Evolutionary conservation across 2,329 filamentous ascomycete species (phyloP).

Genomic region (Alternaria consortialis): DNA sequence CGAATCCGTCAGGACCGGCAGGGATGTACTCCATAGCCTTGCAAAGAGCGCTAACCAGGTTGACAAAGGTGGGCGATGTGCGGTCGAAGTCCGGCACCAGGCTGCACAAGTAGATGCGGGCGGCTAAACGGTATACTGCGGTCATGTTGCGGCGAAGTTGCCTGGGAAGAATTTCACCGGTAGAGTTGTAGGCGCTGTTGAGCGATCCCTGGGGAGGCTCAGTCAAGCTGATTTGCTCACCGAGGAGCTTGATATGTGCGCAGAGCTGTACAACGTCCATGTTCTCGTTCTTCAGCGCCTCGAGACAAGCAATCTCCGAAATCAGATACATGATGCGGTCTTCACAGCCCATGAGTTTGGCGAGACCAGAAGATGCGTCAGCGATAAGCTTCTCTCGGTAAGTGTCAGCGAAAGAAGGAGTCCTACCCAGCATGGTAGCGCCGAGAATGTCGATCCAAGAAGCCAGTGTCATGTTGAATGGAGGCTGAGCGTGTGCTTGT

Average conservation of each 20-base stretch:
- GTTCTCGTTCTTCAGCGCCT: conserved; percentile 79
- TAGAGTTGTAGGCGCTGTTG: conserved; percentile 64
- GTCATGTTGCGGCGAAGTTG: conserved; percentile 91
- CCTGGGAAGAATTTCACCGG: conserved; percentile 79
- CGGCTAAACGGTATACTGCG: conserved; percentile 86
- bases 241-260: conserved; percentile 87
- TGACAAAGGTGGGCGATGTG: conserved; percentile 74
- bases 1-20: conserved; percentile 80
- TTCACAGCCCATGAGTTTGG: conserved; percentile 96
- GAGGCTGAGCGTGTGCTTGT: conserved; percentile 70
- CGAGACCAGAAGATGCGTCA: conserved; percentile 73
- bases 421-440: conserved; percentile 86
- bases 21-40: conserved; percentile 83
- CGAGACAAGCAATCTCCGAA: conserved; percentile 95
- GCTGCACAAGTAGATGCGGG: conserved; percentile 96
- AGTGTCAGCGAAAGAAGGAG: conserved; percentile 90
- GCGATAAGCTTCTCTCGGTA: conserved; percentile 91
- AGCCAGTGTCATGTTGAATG: conserved; percentile 94
- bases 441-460: conserved; percentile 98
- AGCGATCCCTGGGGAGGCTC: conserved; percentile 65
- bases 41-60: conserved; percentile 80
- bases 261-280: conserved; percentile 88
- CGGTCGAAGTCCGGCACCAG: conserved; percentile 88
- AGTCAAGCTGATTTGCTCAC: conserved; percentile 83
- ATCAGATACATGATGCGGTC: conserved; percentile 98